Evolutionary conservation across 1,139 yeast genomes (phyloP), one percentile per base, ranked within the genome.

Genomic region (Pneumocystis carinii): DNA sequence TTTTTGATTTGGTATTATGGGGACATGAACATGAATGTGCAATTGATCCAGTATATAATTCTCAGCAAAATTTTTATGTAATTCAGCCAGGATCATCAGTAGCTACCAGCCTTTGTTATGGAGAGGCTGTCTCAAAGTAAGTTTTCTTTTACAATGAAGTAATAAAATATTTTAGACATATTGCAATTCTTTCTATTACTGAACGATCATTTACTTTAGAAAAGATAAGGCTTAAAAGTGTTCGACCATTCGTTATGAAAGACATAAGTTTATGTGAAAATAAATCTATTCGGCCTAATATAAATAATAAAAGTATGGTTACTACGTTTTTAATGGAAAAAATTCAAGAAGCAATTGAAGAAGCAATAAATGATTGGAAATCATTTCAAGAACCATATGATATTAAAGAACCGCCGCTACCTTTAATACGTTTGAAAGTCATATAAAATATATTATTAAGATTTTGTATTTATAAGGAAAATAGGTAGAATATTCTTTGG

Each of bases 1-100:
- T 90, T 71, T 71, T 92, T 62, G 88, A 92, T 71, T 78, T 92
- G 65, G 83, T 92, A 0, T 75, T 90, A 1, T 92, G 99, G 99
- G 99, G 98, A 10, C 99, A 92, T 73, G 99, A 92, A 72, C 99
- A 92, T 74, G 97, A 92, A 72, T 90, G 97, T 71, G 79, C 86
- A 7, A 88, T 92, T 0, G 83, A 81, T 66, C 84, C 96, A 0
- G 79, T 77, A 0, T 77, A 77, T 60, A 90, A 89, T 71, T 80
- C 86, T 0, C 81, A 81, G 29, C 83, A 83, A 36, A 85, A 84
- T 1, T 89, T 90, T 71, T 83, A 83, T 66, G 90, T 90, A 0
- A 77, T 94, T 59, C 96, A 90, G 72, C 95, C 96, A 0, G 99
- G 99, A 0, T 88, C 96, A 1, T 87, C 96, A 0, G 87, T 92